Evolutionary conservation across 805 yeast genomes (phyloP).

Genomic region (Cyberlindnera sargentensis): DNA sequence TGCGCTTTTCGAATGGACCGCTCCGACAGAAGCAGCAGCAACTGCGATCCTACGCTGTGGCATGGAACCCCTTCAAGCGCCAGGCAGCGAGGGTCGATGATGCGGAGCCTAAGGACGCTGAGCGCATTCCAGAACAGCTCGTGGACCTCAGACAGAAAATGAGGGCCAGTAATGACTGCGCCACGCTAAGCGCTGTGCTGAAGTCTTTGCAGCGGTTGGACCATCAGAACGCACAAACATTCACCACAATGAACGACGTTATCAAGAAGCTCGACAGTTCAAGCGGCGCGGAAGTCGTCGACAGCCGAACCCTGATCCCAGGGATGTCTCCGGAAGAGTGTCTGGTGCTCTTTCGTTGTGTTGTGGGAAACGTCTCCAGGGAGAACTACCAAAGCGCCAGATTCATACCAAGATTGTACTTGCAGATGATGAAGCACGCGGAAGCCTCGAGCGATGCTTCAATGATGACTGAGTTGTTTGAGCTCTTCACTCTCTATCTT

Average conservation of each 20-base stretch:
- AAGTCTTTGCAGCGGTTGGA: neutral
- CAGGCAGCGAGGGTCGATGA: neutral
- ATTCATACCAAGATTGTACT: conserved; percentile 19
- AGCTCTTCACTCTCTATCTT: conserved; percentile 13
- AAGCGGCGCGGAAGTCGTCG: neutral
- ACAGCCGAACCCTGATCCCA: conserved; percentile 5
- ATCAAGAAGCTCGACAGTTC: conserved; percentile 13
- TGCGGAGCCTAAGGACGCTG: conserved; percentile 1
- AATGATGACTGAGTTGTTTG: conserved; percentile 5
- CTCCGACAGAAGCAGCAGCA: neutral
- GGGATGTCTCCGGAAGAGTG: conserved; percentile 5
- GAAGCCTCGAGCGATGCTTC: neutral
- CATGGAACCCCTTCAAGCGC: conserved; percentile 11
- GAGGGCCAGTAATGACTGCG: neutral
- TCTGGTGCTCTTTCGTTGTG: conserved; percentile 5
- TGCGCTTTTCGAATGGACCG: neutral
- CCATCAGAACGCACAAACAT: conserved; percentile 1
- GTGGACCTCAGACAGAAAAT: conserved; percentile 5
- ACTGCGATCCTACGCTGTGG: neutral
- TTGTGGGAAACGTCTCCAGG: conserved; percentile 5
- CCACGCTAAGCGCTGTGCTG: conserved; percentile 2
- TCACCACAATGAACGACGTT: conserved; percentile 11
- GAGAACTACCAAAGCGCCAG: conserved; percentile 19
- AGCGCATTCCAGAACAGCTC: conserved; percentile 1
- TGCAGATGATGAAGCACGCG: conserved; percentile 11